phyloP scores from a whole-genome alignment of 2,329 filamentous ascomycete genomes.

The Penicillium sp. region DNA sequence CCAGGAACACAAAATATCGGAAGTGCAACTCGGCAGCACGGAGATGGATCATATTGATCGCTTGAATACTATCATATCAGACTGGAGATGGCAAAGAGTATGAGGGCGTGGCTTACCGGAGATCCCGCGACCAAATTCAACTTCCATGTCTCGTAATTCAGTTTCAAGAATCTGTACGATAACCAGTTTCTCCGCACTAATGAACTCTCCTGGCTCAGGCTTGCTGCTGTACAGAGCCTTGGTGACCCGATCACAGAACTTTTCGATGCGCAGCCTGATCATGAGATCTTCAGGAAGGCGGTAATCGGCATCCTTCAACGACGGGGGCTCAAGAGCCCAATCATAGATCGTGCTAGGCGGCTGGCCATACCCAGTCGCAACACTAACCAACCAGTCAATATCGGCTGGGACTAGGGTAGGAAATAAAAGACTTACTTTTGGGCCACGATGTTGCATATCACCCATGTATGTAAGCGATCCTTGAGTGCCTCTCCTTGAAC shows the following conservation, averaged over 20 bases:
- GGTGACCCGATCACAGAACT: conserved; percentile 56
- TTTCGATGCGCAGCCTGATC: conserved; percentile 52
- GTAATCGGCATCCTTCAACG: conserved; percentile 43
- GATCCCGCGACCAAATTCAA: conserved; percentile 45
- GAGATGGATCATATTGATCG: conserved; percentile 46
- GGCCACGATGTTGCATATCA: conserved; percentile 63
- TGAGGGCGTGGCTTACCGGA: conserved; percentile 24
- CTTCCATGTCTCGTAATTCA: conserved; percentile 49
- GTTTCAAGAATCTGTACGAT: conserved; percentile 43
- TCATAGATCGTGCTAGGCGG: conserved; percentile 59
- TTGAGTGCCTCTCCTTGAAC: conserved; percentile 58
- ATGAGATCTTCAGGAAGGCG: conserved; percentile 48
- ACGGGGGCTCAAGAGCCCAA: conserved; percentile 50
- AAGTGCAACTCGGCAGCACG: conserved; percentile 45
- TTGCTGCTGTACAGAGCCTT: conserved; percentile 54
- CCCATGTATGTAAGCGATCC: conserved; percentile 62
- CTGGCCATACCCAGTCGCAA: conserved; percentile 61
- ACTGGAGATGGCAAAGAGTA: background rate
- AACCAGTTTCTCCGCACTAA: conserved; percentile 41
- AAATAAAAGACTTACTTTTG: conserved; percentile 49
- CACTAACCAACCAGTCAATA: conserved; percentile 37
- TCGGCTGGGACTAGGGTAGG: background rate
- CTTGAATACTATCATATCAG: conserved; percentile 22
- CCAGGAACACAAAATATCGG: conserved; percentile 45
- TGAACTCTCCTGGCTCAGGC: conserved; percentile 49